Evolutionary conservation across 768 basidiomycete species (phyloP).

Genomic region (Leucocoprinus sp.): DNA sequence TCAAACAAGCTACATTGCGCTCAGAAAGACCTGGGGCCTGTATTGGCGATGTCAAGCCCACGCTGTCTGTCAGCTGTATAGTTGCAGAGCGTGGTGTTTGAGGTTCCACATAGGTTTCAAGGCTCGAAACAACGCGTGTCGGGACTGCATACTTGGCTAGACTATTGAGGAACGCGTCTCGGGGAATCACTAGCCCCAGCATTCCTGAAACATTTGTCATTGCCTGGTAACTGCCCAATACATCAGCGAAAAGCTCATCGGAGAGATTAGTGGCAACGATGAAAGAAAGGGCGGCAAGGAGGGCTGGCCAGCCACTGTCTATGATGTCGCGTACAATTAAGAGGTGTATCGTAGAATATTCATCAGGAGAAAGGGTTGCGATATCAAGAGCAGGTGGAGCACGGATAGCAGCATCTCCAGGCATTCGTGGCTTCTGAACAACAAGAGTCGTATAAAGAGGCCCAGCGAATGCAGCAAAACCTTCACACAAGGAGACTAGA

Average conservation of each 20-base stretch:
- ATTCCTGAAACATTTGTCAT: constrained; percentile 86
- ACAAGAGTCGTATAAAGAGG: constrained; percentile 70
- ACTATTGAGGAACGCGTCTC: constrained; percentile 88
- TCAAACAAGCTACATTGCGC: constrained; percentile 85
- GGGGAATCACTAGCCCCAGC: constrained; percentile 76
- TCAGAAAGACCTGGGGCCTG: constrained; percentile 74
- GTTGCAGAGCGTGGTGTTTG: constrained; percentile 53
- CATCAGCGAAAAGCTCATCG: constrained; percentile 85
- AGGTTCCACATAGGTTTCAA: constrained; percentile 50
- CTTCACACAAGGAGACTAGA: constrained; percentile 78
- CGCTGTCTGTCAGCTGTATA: constrained; percentile 54
- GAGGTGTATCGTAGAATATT: constrained; percentile 50
- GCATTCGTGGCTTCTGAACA: constrained; percentile 53
- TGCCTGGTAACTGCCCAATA: constrained; percentile 72
- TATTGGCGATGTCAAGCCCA: constrained; percentile 45
- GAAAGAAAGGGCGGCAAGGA: constrained; percentile 86
- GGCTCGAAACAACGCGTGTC: constrained; percentile 73
- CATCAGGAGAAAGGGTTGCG: constrained; percentile 37
- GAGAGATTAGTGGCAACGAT: constrained; percentile 87
- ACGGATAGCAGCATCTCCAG: constrained; percentile 57
- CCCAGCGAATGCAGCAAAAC: constrained; percentile 65
- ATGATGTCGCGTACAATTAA: constrained; percentile 68
- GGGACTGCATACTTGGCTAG: constrained; percentile 94
- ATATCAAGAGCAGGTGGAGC: constrained; percentile 71
- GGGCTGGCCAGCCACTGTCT: constrained; percentile 84